Evolutionary conservation across 2,329 filamentous ascomycete genomes (phyloP).

Genomic region (Epichloe festucae): DNA sequence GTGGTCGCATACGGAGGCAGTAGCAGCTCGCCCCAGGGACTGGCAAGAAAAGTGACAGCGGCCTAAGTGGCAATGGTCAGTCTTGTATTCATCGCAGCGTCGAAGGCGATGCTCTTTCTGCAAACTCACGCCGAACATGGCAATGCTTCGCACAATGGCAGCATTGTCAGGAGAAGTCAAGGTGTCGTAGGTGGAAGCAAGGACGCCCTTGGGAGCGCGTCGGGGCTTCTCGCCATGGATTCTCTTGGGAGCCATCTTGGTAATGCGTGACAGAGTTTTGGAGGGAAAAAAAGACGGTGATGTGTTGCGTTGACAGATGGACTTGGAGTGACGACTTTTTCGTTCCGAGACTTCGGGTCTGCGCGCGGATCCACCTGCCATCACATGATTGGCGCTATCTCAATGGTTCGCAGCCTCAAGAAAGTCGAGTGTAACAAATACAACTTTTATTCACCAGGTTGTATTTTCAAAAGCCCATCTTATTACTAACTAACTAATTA

Average conservation of each 20-base stretch:
- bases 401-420: background rate
- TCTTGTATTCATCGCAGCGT: background rate
- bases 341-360: background rate
- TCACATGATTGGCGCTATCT: constrained; percentile 4
- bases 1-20: constrained; percentile 44
- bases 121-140: constrained; percentile 52
- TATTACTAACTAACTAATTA: too few relatives aligned
- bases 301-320: background rate
- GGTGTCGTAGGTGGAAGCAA: constrained; percentile 46
- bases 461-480: too few relatives aligned
- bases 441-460: too few relatives aligned
- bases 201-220: constrained; percentile 34
- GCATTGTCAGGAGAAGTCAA: constrained; percentile 56
- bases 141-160: constrained; percentile 53
- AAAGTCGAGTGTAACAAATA: too few relatives aligned
- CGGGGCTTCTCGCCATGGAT: constrained; percentile 37
- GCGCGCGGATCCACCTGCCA: background rate
- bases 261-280: background rate
- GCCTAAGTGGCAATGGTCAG: constrained; percentile 6
- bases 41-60: constrained; percentile 49
- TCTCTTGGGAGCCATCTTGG: constrained; percentile 49
- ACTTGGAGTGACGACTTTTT: background rate
- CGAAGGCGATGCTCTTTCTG: background rate
- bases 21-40: constrained; percentile 53
- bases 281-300: background rate